Evolutionary conservation across 2,329 filamentous ascomycete species (phyloP).

Genomic region (Nemania bipapillata): DNA sequence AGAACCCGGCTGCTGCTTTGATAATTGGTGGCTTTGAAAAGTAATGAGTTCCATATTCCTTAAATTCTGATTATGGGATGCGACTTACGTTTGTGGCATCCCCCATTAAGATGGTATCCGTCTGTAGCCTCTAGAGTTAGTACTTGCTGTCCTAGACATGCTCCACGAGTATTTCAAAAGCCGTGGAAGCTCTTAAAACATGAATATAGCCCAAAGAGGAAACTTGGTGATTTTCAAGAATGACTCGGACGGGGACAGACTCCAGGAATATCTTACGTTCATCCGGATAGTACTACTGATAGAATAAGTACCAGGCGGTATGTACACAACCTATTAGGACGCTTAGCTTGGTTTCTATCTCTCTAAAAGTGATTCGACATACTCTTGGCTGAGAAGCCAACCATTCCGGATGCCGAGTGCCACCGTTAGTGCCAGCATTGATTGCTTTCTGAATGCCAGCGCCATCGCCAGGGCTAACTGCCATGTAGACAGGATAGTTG

Average conservation of each 20-base stretch:
- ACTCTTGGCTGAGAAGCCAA: constrained; percentile 57
- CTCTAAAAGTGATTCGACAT: constrained; percentile 18
- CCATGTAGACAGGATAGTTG: constrained; percentile 54
- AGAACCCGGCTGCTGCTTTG: constrained; percentile 55
- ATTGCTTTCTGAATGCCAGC: constrained; percentile 55
- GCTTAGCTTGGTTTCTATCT: constrained; percentile 20
- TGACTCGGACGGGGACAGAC: background rate
- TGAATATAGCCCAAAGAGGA: background rate
- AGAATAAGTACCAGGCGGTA: constrained; percentile 57
- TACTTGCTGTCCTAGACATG: background rate
- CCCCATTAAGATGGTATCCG: constrained; percentile 60
- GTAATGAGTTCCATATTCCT: constrained; percentile 15
- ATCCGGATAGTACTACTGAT: constrained; percentile 55
- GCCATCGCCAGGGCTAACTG: constrained; percentile 54
- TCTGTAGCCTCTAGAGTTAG: constrained; percentile 25
- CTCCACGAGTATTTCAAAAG: background rate
- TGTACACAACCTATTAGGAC: constrained; percentile 55
- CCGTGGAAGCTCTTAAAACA: background rate
- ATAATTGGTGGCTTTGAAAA: constrained; percentile 54
- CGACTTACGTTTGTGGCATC: constrained; percentile 55
- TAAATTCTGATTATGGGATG: background rate
- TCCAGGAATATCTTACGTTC: constrained; percentile 43
- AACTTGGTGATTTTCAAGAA: background rate
- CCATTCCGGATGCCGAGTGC: constrained; percentile 53
- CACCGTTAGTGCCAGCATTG: constrained; percentile 52